A percentile compares a stretch with the other conserved stretches of the same genome.
Evolutionary conservation across 345 rosid genomes (phyloP).

Genomic region (Pelargonium nanum): DNA sequence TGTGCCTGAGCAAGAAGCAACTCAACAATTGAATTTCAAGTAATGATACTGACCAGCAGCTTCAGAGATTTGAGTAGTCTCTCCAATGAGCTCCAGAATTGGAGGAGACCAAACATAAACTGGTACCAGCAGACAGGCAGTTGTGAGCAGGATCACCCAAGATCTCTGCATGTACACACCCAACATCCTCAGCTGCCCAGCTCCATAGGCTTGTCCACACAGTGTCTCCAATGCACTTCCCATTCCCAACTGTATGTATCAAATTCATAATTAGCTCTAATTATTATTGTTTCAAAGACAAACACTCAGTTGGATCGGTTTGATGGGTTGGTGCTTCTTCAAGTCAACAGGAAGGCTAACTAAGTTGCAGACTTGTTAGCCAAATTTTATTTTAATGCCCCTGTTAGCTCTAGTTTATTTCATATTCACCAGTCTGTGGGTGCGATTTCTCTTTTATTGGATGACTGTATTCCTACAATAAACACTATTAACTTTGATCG

Average conservation of each 20-base stretch:
- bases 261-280: background rate
- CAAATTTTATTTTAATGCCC: no score
- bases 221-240: constrained; percentile 90
- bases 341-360: no score
- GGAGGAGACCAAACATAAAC: constrained; percentile 83
- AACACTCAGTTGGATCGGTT: no score
- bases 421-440: no score
- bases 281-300: no score
- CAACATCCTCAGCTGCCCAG: constrained; percentile 64
- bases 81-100: constrained; percentile 57
- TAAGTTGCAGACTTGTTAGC: no score
- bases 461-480: no score
- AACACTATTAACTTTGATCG: no score
- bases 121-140: constrained; percentile 58
- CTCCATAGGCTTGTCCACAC: constrained; percentile 92
- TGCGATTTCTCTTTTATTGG: no score
- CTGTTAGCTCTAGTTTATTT: no score
- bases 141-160: constrained; percentile 65
- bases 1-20: no score
- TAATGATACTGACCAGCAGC: constrained; percentile 52
- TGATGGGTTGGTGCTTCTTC: no score
- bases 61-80: constrained; percentile 57
- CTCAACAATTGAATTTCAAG: background rate
- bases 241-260: constrained; percentile 63
- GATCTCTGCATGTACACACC: constrained; percentile 95